Conservation (phyloP, 2,329 filamentous ascomycete species). For the Trichoderma harzianum region DNA sequence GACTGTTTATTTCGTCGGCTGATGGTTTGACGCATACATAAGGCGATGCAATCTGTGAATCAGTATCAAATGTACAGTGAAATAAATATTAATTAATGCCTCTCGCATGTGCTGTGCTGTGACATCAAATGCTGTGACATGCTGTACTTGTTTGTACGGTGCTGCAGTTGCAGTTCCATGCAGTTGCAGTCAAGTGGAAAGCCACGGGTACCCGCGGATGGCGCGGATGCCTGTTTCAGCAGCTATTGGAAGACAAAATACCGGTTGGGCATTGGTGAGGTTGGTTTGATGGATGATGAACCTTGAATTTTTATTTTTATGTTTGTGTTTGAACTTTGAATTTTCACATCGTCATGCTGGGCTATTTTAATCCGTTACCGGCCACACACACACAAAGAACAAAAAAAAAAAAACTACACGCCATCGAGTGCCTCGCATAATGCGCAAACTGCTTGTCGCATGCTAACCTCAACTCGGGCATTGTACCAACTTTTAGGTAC, state of each 20-base stretch:
- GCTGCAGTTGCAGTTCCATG: not conserved
- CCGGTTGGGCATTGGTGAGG: not conserved
- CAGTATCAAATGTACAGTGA: not conserved
- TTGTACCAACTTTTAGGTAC: not conserved
- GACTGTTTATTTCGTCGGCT: not conserved
- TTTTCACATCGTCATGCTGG: not conserved
- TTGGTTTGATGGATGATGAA: not conserved
- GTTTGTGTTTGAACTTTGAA: not conserved
- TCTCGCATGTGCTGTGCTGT: not conserved
- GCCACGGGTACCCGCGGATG: slow-evolving; percentile 16
- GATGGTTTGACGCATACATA: not conserved
- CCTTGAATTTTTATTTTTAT: not conserved
- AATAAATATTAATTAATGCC: not conserved
- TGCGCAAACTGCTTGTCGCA: not conserved
- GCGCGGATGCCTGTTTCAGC: not conserved
- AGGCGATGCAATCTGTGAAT: not conserved
- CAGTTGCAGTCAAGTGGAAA: not conserved
- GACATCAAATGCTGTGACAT: not conserved
- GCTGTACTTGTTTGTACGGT: not conserved
- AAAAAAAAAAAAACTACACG: not conserved
- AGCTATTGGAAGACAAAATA: not conserved
- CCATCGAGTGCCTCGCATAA: not conserved
- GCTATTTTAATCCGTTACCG: not conserved
- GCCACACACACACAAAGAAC: not conserved
- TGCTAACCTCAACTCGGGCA: not conserved